Evolutionary conservation across 225 moss, liverwort and hornwort genomes (phyloP), one percentile per base, ranked within the genome.

Genomic region (Polytrichum formosum): DNA sequence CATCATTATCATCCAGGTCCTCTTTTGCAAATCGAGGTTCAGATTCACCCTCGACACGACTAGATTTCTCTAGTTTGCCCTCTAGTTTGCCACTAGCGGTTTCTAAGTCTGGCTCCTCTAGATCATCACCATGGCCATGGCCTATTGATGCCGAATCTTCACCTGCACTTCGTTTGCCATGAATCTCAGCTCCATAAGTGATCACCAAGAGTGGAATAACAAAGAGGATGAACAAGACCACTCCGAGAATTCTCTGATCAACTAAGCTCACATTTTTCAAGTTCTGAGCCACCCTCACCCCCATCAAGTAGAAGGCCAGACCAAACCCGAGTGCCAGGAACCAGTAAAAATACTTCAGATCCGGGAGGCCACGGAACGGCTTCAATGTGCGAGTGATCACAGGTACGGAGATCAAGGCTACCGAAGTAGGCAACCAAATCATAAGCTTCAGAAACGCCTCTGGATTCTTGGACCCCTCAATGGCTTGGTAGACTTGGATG

Each of bases 401-500:
- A 25, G 28, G 33, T 1, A 66, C 23, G 33, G 66, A 66, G 8
- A 23, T 2, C 5, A 66, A n/a, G 37, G 66, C 31, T 5, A 66
- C 33, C 17, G n/a, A n/a, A 10, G 35, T 5, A n/a, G 33, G 66
- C 20, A 66, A 4, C 66, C 66, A 66, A 6, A 23, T 20, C 20
- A 66, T 18, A 5, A 66, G 28, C 20, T 30, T 18, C 66, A 66
- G 13, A 33, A 66, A 66, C n/a, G 66, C 30, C 20, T n/a, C 17
- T 20, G 66, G 66, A 18, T 66, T 7, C 18, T 18, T 23, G 6
- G 66, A 23, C 18, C 66, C 65, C 6, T 66, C n/a, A 25, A 66
- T 66, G 10, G 66, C 72, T 6, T 30, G 2, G 31, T 53, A 61
- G 35, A 72, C 28, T 63, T 61, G 63, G 4, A 84, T 88, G 65